A percentile compares a stretch with the other conserved stretches of the same genome.
Evolutionary conservation across 495 filamentous ascomycete species (phyloP).

Genomic region (Aspergillus leporis): DNA sequence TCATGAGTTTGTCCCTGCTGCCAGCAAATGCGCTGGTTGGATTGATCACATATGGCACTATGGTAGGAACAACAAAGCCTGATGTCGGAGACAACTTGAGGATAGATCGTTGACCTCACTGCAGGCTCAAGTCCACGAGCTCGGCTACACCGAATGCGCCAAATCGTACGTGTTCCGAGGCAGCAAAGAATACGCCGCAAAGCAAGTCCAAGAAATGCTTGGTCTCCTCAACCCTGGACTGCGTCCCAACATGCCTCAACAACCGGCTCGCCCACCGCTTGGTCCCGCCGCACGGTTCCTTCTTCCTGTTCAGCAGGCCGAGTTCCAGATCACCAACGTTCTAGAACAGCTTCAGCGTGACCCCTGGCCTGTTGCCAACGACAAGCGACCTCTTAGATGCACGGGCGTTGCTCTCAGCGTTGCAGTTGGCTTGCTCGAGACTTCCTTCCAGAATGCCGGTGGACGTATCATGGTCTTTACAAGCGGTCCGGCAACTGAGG

Average conservation of each 20-base stretch:
- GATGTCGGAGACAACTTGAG: not conserved
- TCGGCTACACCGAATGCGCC: conserved; percentile 96
- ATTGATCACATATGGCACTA: conserved; percentile 93
- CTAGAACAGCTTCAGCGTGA: conserved; percentile 97
- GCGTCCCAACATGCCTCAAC: conserved; percentile 77
- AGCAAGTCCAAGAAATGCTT: conserved; percentile 99
- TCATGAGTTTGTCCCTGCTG: conserved; percentile 94
- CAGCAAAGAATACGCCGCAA: conserved; percentile 94
- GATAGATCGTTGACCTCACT: conserved; percentile 29
- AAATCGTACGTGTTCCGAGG: conserved; percentile 99
- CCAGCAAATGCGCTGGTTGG: conserved; percentile 94
- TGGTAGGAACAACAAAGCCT: conserved; percentile 57
- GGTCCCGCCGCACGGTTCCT: conserved; percentile 88
- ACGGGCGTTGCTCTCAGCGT: conserved; percentile 96
- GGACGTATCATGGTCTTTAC: conserved; percentile 97
- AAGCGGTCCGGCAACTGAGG: conserved; percentile 93
- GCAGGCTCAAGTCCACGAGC: conserved; percentile 93
- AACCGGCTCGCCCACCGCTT: conserved; percentile 77
- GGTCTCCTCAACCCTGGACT: conserved; percentile 63
- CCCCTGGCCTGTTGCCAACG: conserved; percentile 95
- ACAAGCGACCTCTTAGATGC: conserved; percentile 88
- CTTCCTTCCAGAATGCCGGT: conserved; percentile 92
- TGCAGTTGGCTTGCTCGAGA: conserved; percentile 88
- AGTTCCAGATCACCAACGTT: conserved; percentile 97
- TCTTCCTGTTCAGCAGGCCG: conserved; percentile 90